A percentile compares a stretch with the other conserved stretches of the same genome.
These are phyloP conservation scores for Athelia sp. DNA, from an alignment of 1,284 basidiomycete genomes.

Conservation along the genomic window DNA sequence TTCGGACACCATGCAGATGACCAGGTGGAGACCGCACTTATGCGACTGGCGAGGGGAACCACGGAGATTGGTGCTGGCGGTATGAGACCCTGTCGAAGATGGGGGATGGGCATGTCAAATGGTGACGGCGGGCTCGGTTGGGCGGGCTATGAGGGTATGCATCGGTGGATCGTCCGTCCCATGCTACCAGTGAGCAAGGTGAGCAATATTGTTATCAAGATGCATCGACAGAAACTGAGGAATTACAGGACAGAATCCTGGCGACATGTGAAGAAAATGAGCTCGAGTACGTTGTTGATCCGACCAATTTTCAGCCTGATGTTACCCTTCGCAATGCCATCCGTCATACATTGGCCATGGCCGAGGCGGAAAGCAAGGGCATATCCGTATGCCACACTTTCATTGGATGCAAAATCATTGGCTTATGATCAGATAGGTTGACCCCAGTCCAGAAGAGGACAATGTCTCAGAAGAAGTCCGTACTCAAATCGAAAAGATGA, in stretches of 20 bases:
- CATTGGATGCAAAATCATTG: not conserved
- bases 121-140: slow-evolving; percentile 29
- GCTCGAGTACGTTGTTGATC: slow-evolving; percentile 58
- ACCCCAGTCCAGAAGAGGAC: not conserved
- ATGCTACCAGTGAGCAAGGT: slow-evolving; percentile 67
- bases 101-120: slow-evolving; percentile 62
- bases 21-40: slow-evolving; percentile 72
- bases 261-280: slow-evolving; percentile 63
- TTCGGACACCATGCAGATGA: slow-evolving; percentile 76
- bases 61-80: slow-evolving; percentile 52
- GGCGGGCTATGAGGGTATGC: slow-evolving; percentile 53
- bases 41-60: slow-evolving; percentile 60
- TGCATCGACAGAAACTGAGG: slow-evolving; percentile 2
- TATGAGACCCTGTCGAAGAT: slow-evolving; percentile 59
- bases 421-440: not conserved
- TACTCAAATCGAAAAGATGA: slow-evolving; percentile 8
- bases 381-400: not conserved
- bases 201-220: slow-evolving; percentile 3
- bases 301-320: slow-evolving; percentile 67
- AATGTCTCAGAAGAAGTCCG: slow-evolving; percentile 23
- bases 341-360: slow-evolving; percentile 35
- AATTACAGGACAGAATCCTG: slow-evolving; percentile 53
- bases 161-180: slow-evolving; percentile 64
- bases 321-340: slow-evolving; percentile 67
- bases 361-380: not conserved